Conservation (phyloP, 2,329 filamentous ascomycete genomes). For the Alternaria postmessia region DNA sequence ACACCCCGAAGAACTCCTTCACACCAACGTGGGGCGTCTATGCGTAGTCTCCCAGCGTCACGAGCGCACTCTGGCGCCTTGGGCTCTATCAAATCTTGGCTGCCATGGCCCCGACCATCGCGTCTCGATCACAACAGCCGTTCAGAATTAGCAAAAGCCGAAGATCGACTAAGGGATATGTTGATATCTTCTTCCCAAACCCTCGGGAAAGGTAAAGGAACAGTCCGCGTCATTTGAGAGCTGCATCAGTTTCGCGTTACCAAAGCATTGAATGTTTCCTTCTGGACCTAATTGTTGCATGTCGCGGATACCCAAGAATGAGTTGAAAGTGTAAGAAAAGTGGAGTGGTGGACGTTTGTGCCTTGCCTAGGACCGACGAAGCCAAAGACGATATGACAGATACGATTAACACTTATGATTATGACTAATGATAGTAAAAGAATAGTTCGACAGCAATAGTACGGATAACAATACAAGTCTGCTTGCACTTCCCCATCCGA, state of each 20-base stretch:
- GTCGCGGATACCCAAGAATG: conserved; percentile 1
- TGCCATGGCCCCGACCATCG: conserved; percentile 45
- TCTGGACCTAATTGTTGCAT: neutral
- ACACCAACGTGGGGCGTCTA: conserved; percentile 37
- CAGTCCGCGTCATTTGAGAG: conserved; percentile 30
- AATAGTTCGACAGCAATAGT: neutral
- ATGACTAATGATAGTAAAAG: conserved; percentile 4
- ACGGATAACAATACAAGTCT: neutral
- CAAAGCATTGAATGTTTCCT: neutral
- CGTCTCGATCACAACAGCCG: conserved; percentile 23
- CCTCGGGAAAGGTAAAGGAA: conserved; percentile 40
- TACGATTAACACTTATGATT: conserved; percentile 6
- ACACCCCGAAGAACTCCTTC: conserved; percentile 16
- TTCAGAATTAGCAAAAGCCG: conserved; percentile 42
- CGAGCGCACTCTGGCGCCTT: conserved; percentile 39
- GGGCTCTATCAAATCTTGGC: conserved; percentile 45
- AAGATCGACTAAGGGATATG: conserved; percentile 43
- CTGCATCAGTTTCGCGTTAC: neutral
- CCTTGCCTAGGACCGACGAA: neutral
- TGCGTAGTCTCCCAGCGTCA: conserved; percentile 28
- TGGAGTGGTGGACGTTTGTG: neutral
- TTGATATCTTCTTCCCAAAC: conserved; percentile 35
- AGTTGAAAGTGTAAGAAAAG: conserved; percentile 2
- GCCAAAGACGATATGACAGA: neutral
- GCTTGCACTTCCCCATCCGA: neutral